Conservation (phyloP, 1,284 basidiomycete species). For the Rhodotorula sp. region DNA sequence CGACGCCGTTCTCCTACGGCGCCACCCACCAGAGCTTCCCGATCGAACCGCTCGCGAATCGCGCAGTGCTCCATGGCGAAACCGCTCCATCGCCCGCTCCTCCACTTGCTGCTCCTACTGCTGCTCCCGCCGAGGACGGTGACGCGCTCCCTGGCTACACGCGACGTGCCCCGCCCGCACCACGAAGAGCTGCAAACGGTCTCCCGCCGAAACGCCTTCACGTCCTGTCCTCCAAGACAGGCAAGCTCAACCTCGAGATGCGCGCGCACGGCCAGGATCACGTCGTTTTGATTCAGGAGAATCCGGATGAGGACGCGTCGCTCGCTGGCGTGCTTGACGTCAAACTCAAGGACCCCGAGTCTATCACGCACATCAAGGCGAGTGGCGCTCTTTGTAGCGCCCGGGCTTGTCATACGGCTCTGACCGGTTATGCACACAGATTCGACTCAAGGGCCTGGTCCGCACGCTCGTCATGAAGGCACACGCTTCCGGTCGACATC, state of each 20-base stretch:
- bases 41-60: not conserved
- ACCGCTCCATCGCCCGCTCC: too few species aligned
- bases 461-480: constrained; percentile 37
- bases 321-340: constrained; percentile 14
- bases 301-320: constrained; percentile 7
- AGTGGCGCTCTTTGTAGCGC: too few species aligned
- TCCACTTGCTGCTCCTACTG: not conserved
- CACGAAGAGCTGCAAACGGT: not conserved
- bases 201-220: constrained; percentile 21
- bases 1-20: not conserved
- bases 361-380: constrained; percentile 22
- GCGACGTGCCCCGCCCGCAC: constrained; percentile 1
- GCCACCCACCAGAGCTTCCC: not conserved
- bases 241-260: constrained; percentile 27
- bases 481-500: constrained; percentile 30
- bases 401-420: too few species aligned
- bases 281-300: constrained; percentile 29
- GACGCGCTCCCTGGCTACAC: constrained; percentile 30
- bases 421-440: not conserved
- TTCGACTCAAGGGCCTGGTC: constrained; percentile 37
- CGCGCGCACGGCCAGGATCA: constrained; percentile 26
- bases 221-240: constrained; percentile 9
- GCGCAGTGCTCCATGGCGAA: too few species aligned
- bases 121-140: not conserved
- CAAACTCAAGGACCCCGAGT: constrained; percentile 18